Conservation (phyloP, 495 filamentous ascomycete genomes). For the Usnea hakonensis region DNA sequence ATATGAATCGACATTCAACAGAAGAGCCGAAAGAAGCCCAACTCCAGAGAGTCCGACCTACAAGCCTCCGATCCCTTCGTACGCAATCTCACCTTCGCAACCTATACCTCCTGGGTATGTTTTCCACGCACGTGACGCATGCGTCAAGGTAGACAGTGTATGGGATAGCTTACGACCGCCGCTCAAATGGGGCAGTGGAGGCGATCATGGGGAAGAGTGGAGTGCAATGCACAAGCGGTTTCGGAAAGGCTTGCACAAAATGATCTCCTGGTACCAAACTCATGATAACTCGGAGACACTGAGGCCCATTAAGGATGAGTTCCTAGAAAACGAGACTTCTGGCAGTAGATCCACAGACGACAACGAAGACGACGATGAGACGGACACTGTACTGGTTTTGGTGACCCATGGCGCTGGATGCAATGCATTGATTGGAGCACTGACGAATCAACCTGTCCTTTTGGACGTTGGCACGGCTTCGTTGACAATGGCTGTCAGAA, state of each 20-base stretch:
- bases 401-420: slow-evolving; percentile 97
- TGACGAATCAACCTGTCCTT: slow-evolving; percentile 82
- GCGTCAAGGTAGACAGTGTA: slow-evolving; percentile 76
- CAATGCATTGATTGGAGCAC: slow-evolving; percentile 86
- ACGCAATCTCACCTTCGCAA: slow-evolving; percentile 70
- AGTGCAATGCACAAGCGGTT: slow-evolving; percentile 87
- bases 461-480: slow-evolving; percentile 85
- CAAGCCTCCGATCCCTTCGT: slow-evolving; percentile 66
- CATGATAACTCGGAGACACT: slow-evolving; percentile 38
- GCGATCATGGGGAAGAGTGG: slow-evolving; percentile 90
- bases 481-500: slow-evolving; percentile 78
- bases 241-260: slow-evolving; percentile 60
- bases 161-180: slow-evolving; percentile 86
- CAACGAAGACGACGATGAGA: slow-evolving; percentile 43
- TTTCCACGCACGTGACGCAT: slow-evolving; percentile 84
- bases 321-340: slow-evolving; percentile 19
- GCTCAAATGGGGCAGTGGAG: slow-evolving; percentile 76
- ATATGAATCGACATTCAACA: slow-evolving; percentile 1
- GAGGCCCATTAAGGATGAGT: slow-evolving; percentile 30
- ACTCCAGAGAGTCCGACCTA: slow-evolving; percentile 40
- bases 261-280: slow-evolving; percentile 75
- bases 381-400: slow-evolving; percentile 76
- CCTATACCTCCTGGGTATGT: slow-evolving; percentile 84
- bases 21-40: slow-evolving; percentile 10
- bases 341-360: slow-evolving; percentile 15